Conservation (phyloP, 1,139 yeast genomes). For the Blastobotrys ciferrii region DNA sequence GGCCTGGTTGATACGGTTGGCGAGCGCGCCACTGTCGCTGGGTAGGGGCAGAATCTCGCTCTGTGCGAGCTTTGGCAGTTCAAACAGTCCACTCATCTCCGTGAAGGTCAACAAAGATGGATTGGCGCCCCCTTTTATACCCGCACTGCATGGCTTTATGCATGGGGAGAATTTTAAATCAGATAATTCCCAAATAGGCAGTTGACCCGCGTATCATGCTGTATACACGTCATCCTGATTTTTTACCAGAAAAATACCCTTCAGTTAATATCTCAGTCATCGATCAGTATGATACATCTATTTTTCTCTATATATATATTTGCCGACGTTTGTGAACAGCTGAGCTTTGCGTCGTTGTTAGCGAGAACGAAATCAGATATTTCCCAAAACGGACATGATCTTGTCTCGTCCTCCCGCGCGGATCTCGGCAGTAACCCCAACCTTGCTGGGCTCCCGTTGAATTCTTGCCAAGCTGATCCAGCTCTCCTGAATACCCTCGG, state of each 20-base stretch:
- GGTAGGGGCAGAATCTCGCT: slow-evolving; percentile 68
- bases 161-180: not conserved
- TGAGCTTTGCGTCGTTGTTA: too few species aligned
- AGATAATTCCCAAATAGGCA: not conserved
- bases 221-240: too few species aligned
- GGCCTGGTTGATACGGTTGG: slow-evolving; percentile 70
- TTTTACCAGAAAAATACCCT: too few species aligned
- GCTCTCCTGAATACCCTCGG: too few species aligned
- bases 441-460: not conserved
- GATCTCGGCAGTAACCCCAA: not conserved
- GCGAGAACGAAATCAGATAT: too few species aligned
- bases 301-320: not conserved
- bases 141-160: too few species aligned
- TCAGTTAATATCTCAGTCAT: too few species aligned
- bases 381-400: not conserved
- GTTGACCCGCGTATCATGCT: not conserved
- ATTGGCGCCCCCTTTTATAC: not conserved
- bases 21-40: slow-evolving; percentile 76
- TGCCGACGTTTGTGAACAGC: too few species aligned
- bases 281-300: too few species aligned
- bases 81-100: not conserved
- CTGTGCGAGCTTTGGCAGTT: slow-evolving; percentile 40
- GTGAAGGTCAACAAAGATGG: not conserved
- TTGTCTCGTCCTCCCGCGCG: too few species aligned
- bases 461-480: not conserved